Base-by-base conservation (phyloP, 495 filamentous ascomycete genomes). In the Hypomontagnella monticulosa region DNA sequence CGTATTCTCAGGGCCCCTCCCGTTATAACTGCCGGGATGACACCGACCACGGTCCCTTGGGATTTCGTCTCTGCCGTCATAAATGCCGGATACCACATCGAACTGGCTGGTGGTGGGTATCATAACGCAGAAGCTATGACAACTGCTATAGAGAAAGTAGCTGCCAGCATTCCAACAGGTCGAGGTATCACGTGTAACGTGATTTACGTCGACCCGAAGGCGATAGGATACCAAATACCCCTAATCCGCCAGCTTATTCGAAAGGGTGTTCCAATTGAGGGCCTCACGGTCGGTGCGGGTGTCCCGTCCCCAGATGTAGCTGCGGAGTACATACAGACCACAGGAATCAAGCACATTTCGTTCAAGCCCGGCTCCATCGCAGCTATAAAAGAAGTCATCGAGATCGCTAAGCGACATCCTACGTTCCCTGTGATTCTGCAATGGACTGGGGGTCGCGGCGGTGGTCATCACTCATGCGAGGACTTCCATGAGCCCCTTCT, bases 161-260 rank as follows among this genome's bases (percentile, higher is more conserved):
- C 23, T 27, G 23, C 23, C 6, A 27, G 23, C 36, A 93, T 96
- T 61, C 92, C 92, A 16, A 86, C 95, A 10, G 95, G 95, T 44
- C 92, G 93, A 59, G 95, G 95, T 72, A 96, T 99, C 74, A 93
- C 88, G 3, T 80, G 96, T 69, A 99, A 99, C 74, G 74, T 99
- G 56, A 99, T 99, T 72, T 99, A 99, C 70, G 95, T 97, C 72
- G 95, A 93, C 72, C 95, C 95, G 12, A 86, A 90, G 52, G 93
- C 94, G 32, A 99, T 99, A 93, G 90, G 81, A 19, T 99, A 95
- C 95, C 95, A 99, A 75, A 96, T 98, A 44, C 93, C 95, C 43
- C 81, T 99, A 20, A 87, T 99, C 61, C 90, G 87, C 48, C 87
- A 90, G 60, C 83, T 99, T 38, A 87, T 93, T 42, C 84, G 91